A percentile compares a stretch with the other conserved stretches of the same genome.
Evolutionary conservation across 257 asterid genomes (phyloP).

Genomic region (Mitragyna speciosa): DNA sequence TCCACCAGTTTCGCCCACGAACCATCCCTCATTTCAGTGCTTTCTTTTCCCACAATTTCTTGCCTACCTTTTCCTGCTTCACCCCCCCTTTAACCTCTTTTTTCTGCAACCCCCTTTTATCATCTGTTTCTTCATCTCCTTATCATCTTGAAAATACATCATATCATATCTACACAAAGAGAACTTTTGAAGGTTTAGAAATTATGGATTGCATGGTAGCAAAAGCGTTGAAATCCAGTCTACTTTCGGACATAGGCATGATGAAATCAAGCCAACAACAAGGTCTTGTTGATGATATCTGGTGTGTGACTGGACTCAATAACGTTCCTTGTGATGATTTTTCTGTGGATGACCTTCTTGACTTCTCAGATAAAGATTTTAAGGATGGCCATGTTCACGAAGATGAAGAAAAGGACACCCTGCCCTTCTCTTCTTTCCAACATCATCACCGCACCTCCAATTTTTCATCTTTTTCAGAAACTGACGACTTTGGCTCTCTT

Average conservation of each 20-base stretch:
- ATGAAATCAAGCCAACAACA: conserved; percentile 37
- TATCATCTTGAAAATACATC: background rate
- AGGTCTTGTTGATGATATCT: conserved; percentile 33
- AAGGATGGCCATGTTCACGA: conserved; percentile 43
- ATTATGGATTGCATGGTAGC: conserved; percentile 88
- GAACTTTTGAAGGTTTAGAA: background rate
- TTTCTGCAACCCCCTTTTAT: conserved; percentile 19
- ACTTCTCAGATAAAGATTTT: conserved; percentile 72
- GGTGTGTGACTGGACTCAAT: conserved; percentile 60
- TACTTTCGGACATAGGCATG: conserved; percentile 54
- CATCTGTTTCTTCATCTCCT: conserved; percentile 13
- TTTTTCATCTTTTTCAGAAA: conserved; percentile 50
- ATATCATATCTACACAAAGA: background rate
- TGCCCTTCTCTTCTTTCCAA: conserved; percentile 23
- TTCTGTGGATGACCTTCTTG: conserved; percentile 93
- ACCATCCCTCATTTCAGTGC: conserved; percentile 62
- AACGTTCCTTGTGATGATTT: conserved; percentile 69
- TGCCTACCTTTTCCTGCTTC: conserved; percentile 23
- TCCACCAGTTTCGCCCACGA: conserved; percentile 89
- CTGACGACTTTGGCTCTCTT: conserved; percentile 58
- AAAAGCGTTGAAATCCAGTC: conserved; percentile 88
- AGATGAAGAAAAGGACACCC: conserved; percentile 32
- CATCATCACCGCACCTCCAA: conserved; percentile 38
- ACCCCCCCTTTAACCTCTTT: background rate
- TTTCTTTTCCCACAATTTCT: conserved; percentile 40